Base-by-base conservation (phyloP, 2,329 filamentous ascomycete genomes). In the Apiospora koreana region DNA sequence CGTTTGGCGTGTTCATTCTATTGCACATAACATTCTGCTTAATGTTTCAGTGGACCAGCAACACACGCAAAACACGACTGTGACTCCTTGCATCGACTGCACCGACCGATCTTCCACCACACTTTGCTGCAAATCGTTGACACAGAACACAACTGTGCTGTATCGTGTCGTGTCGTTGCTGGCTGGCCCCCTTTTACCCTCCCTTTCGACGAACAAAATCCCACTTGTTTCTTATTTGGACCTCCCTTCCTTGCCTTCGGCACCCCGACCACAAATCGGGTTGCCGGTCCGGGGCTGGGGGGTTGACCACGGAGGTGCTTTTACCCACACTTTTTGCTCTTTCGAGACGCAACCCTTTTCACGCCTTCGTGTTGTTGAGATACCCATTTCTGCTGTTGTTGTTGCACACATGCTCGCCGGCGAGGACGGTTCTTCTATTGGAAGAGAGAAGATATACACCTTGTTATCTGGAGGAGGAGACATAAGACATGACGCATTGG, bases 11-110 rank as follows among this genome's bases (percentile, higher is more conserved):
- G 69, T 68, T 62, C 54, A 62, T 38, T 62, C 31, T 62, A 38
- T 16, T 38, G 54, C 54, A 62, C 54, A 62, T 62, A 38, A 38
- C 54, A 62, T 73, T 67, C 68, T 70, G 72, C 68, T 75, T 79
- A 78, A 79, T 77, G 77, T 78, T 75, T 79, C 76, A 76, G 76
- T 77, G 65, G 75, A 75, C 75, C 75, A 72, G 75, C 74, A 77
- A 73, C 69, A 35, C 31, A n/a, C 67, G 21, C 28, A n/a, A n/a
- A 7, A 35, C 54, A 62, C 54, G 31, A n/a, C 31, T 62, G 54
- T n/a, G 54, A 38, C 54, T 62, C 31, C 54, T 31, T 68, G 65
- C 25, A 67, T 65, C 23, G 58, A 45, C 69, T 68, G 46, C 31
- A 66, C 65, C 66, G 38, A 58, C 16, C 50, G 50, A 58, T 31